Evolutionary conservation across 1,139 yeast species (phyloP).

Genomic region (Taphrina communis): DNA sequence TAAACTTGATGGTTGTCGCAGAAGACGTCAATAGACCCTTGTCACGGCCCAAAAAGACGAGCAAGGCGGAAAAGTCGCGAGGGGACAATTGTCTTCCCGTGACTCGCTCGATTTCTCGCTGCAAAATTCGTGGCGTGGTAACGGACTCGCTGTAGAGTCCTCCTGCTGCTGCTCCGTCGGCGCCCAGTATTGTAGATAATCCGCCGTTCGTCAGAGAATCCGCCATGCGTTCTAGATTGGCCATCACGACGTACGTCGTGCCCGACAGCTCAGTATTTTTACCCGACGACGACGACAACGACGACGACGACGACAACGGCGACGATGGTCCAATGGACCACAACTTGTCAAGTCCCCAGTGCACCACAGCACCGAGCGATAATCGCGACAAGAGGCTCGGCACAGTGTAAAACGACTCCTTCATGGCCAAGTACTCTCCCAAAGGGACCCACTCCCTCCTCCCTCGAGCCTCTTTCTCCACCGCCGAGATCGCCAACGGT

Average conservation of each 20-base stretch:
- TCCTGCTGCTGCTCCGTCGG: background rate
- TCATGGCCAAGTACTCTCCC: background rate
- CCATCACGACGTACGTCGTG: conserved; percentile 13
- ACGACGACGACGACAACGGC: background rate
- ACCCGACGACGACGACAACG: background rate
- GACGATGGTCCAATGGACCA: conserved; percentile 9
- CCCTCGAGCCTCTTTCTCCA: conserved; percentile 19
- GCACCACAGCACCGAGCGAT: conserved; percentile 17
- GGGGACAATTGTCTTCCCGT: background rate
- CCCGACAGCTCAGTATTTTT: background rate
- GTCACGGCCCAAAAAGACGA: conserved; percentile 17
- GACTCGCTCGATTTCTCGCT: background rate
- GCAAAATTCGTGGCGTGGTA: conserved; percentile 18
- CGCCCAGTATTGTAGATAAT: background rate
- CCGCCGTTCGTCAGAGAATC: background rate
- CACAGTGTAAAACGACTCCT: conserved; percentile 19
- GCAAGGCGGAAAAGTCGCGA: conserved; percentile 9
- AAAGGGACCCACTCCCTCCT: conserved; percentile 24
- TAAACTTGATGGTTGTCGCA: conserved; percentile 16
- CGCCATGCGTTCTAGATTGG: conserved; percentile 21
- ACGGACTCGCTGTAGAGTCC: conserved; percentile 13
- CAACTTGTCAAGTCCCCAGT: conserved; percentile 26
- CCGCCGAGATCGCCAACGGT: conserved; percentile 29
- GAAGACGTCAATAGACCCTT: background rate
- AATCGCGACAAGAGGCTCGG: conserved; percentile 8